Base-by-base conservation (phyloP, 2,329 filamentous ascomycete genomes). In the Bretziella fagacearum region DNA sequence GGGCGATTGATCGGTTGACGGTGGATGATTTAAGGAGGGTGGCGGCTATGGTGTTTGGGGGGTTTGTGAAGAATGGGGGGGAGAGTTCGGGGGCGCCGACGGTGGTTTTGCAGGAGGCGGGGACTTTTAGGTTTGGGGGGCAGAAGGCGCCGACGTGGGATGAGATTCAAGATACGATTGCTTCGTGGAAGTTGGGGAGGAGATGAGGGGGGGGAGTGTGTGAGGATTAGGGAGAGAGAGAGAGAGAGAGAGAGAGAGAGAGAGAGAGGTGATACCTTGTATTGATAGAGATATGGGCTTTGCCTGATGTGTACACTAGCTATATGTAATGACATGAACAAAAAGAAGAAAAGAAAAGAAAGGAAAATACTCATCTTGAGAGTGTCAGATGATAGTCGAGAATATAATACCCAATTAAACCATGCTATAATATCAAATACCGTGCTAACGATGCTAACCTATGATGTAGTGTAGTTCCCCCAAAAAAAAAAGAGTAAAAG, bases 81-180 rank as follows among this genome's bases (percentile, higher is more conserved):
- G 59, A 66, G 0, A 89, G 91, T 2, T 91, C 78, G 52, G 91
- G 91, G 11, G 81, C 84, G 17, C 91, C 91, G 3, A 98, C 91
- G 0, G 86, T 98, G 20, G 89, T 98, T 37, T 59, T 98, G 56
- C 89, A 96, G 67, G 89, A 95, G 65, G 85, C 85, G 20, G 77
- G 87, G 59, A 71, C 82, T 54, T 77, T 69, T 56, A 44, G 47
- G 23, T 51, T 51, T 20, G 46, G 45, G 23, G 41, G 49, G 18
- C 70, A 76, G 53, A 80, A 74, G 55, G 66, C 77, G 26, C 74
- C 93, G 60, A 70, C 70, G 22, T 96, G 91, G 87, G 80, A 81
- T 45, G 82, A 93, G 62, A 89, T 96, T 36, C 86, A 96, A 66
- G 79, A 86, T 49, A 71, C 81, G 47, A 91, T 96, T 56, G 74